Conservation (phyloP, 306 rosid genomes). For the Prinsepia uniflora region DNA sequence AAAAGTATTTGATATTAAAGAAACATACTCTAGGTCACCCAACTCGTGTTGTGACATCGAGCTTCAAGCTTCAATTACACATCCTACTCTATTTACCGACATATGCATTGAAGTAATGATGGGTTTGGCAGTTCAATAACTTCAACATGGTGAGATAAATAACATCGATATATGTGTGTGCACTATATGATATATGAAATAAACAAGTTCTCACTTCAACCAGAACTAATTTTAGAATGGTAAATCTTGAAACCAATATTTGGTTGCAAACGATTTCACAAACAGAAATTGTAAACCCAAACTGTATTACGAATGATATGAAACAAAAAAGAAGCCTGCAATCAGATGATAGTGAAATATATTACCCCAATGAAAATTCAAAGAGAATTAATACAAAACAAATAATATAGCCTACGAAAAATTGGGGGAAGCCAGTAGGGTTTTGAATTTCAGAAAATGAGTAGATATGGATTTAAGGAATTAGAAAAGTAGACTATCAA, state of each 20-base stretch:
- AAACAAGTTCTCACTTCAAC: slow-evolving; percentile 10
- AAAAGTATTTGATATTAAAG: not conserved
- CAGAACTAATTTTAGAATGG: slow-evolving; percentile 3
- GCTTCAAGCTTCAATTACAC: slow-evolving; percentile 23
- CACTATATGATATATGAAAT: not conserved
- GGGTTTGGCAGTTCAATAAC: too few relatives aligned
- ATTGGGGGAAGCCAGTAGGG: too few relatives aligned
- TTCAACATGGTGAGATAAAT: too few relatives aligned
- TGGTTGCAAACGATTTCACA: slow-evolving; percentile 5
- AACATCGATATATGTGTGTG: not conserved
- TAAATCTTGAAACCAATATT: slow-evolving; percentile 7
- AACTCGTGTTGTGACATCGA: not conserved
- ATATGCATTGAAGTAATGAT: slow-evolving; percentile 3
- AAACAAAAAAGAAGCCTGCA: slow-evolving; percentile 44
- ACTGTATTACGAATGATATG: slow-evolving; percentile 16
- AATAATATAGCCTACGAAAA: too few relatives aligned
- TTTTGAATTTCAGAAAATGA: too few relatives aligned
- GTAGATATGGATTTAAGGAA: too few relatives aligned
- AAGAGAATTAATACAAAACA: too few relatives aligned
- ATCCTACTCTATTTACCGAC: slow-evolving; percentile 11
- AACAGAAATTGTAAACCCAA: slow-evolving; percentile 3
- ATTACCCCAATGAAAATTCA: too few relatives aligned
- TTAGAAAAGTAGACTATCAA: too few relatives aligned
- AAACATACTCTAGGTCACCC: not conserved
- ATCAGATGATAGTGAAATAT: slow-evolving; percentile 42